phyloP scores from a whole-genome alignment of 1,284 basidiomycete genomes.

The Fomitopsis schrenkii region DNA sequence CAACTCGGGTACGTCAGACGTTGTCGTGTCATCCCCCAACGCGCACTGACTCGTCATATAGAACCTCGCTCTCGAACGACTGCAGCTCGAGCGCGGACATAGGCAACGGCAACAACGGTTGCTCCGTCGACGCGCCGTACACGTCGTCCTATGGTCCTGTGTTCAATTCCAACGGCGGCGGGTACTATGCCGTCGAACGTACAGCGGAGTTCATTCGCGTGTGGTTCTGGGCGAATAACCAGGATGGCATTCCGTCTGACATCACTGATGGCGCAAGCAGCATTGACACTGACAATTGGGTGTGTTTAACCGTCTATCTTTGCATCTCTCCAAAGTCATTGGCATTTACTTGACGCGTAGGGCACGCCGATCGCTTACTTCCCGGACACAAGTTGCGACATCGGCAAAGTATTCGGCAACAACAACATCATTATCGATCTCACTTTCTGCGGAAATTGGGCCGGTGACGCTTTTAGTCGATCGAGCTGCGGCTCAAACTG shows the following conservation, averaged over 20 bases:
- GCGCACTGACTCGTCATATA: slow-evolving; percentile 1
- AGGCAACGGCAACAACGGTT: slow-evolving; percentile 55
- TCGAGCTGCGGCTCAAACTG: slow-evolving; percentile 45
- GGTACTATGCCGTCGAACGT: slow-evolving; percentile 56
- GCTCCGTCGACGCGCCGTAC: slow-evolving; percentile 50
- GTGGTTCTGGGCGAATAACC: slow-evolving; percentile 56
- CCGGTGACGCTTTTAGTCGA: slow-evolving; percentile 35
- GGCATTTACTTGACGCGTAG: slow-evolving; percentile 21
- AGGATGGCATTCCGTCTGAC: slow-evolving; percentile 39
- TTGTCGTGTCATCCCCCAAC: not conserved
- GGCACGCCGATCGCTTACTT: slow-evolving; percentile 49
- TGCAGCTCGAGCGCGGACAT: slow-evolving; percentile 25
- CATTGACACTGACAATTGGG: slow-evolving; percentile 48
- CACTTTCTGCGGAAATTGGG: slow-evolving; percentile 49
- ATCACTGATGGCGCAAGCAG: slow-evolving; percentile 34
- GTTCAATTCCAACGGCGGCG: slow-evolving; percentile 61
- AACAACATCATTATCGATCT: slow-evolving; percentile 55
- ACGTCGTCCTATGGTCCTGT: slow-evolving; percentile 50
- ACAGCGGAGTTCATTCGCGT: slow-evolving; percentile 45
- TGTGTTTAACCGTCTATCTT: slow-evolving; percentile 11
- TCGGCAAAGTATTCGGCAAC: slow-evolving; percentile 39
- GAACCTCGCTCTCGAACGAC: slow-evolving; percentile 12
- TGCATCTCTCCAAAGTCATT: too few species aligned
- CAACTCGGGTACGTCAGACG: slow-evolving; percentile 19
- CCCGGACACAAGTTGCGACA: slow-evolving; percentile 40